Percentiles rank a stretch among this genome's conserved stretches.
phyloP scores from a whole-genome alignment of 2,329 filamentous ascomycete genomes.

The Acephala macrosclerotiorum region DNA sequence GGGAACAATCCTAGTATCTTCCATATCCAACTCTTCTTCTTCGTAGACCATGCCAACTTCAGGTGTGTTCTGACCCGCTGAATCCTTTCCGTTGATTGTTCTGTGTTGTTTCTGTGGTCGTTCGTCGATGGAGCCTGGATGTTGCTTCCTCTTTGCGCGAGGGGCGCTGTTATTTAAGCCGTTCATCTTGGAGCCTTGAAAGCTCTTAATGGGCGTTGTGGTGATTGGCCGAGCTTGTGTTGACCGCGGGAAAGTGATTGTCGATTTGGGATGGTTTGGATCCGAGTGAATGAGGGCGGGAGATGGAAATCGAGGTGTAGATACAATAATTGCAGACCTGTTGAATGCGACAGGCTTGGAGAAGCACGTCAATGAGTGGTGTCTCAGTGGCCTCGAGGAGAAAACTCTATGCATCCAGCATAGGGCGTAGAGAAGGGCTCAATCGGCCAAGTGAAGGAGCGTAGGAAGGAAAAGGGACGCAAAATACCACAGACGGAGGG shows the following conservation, averaged over 20 bases:
- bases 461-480: slow-evolving; percentile 24
- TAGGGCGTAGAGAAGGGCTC: slow-evolving; percentile 17
- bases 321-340: slow-evolving; percentile 23
- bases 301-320: slow-evolving; percentile 10
- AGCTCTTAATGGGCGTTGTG: slow-evolving; percentile 13
- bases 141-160: slow-evolving; percentile 44
- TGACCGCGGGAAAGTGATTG: background rate
- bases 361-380: slow-evolving; percentile 43
- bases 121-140: slow-evolving; percentile 38
- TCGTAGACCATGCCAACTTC: slow-evolving; percentile 38
- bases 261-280: background rate
- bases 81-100: slow-evolving; percentile 45
- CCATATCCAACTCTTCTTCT: slow-evolving; percentile 47
- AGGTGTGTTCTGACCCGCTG: slow-evolving; percentile 44
- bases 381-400: slow-evolving; percentile 39
- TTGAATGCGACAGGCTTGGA: slow-evolving; percentile 33
- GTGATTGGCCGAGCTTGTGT: slow-evolving; percentile 2
- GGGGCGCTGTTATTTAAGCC: slow-evolving; percentile 40
- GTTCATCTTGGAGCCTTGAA: slow-evolving; percentile 37
- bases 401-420: slow-evolving; percentile 44
- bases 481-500: slow-evolving; percentile 11
- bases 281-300: background rate
- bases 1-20: slow-evolving; percentile 44
- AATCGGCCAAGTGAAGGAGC: slow-evolving; percentile 30
- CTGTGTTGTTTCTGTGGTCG: slow-evolving; percentile 45